phyloP scores from a whole-genome alignment of 306 rosid genomes.

The Castanospermum australe region DNA sequence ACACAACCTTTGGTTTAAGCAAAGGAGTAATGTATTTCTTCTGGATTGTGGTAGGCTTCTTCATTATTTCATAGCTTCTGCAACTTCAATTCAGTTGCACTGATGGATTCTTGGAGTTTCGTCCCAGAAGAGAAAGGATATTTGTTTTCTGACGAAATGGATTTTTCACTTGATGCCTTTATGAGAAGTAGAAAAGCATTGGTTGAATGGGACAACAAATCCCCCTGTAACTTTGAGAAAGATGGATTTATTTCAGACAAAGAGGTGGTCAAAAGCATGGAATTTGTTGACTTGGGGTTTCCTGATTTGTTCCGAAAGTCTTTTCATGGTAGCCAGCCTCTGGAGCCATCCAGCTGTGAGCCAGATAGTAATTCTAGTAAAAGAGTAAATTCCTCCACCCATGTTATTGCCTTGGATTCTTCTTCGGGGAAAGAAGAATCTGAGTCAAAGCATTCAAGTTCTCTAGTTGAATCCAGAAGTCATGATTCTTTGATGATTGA shows the following conservation, averaged over 20 bases:
- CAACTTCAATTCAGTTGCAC: constrained; percentile 24
- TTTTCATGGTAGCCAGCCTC: constrained; percentile 33
- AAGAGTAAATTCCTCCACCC: constrained; percentile 47
- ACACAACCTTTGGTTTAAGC: constrained; percentile 19
- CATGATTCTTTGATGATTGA: constrained; percentile 55
- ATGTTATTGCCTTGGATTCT: constrained; percentile 54
- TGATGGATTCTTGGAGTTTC: constrained; percentile 78
- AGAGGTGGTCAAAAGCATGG: constrained; percentile 50
- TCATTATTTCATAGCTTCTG: constrained; percentile 20
- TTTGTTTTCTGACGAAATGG: constrained; percentile 64
- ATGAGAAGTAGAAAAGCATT: constrained; percentile 45
- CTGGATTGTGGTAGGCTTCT: constrained; percentile 37
- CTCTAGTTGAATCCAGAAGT: constrained; percentile 38
- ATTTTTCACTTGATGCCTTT: constrained; percentile 57
- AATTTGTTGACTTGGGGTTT: constrained; percentile 56
- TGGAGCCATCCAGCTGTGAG: constrained; percentile 47
- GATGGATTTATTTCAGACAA: constrained; percentile 44
- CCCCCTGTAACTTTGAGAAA: constrained; percentile 39
- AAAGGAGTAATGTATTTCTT: constrained; percentile 28
- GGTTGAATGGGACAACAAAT: constrained; percentile 58
- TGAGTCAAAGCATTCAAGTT: constrained; percentile 44
- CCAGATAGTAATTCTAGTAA: constrained; percentile 42
- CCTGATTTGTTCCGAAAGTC: constrained; percentile 50
- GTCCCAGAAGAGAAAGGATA: constrained; percentile 56
- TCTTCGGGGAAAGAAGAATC: constrained; percentile 55